These are phyloP conservation scores for Sphaceloma murrayae DNA, from an alignment of 2,329 filamentous ascomycete genomes.

Conservation along the genomic window DNA sequence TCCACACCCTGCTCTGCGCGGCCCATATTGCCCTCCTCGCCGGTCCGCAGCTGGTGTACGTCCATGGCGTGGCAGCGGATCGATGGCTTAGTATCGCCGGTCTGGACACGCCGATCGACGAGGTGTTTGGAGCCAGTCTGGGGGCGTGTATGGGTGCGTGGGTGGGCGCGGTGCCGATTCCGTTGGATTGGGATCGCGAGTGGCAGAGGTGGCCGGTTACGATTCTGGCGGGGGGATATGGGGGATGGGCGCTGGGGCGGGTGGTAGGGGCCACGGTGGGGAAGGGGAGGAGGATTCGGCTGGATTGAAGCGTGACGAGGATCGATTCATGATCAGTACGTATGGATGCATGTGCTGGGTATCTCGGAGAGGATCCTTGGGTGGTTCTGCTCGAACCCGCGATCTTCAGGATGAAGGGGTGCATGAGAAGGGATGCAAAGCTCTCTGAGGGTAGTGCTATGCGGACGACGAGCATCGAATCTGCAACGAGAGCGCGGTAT, in stretches of 20 bases:
- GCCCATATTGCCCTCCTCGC: slow-evolving; percentile 72
- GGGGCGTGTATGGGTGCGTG: slow-evolving; percentile 75
- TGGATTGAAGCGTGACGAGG: too few relatives aligned
- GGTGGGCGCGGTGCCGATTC: slow-evolving; percentile 90
- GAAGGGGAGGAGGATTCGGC: slow-evolving; percentile 40
- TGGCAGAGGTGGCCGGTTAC: slow-evolving; percentile 99
- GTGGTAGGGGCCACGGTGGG: slow-evolving; percentile 44
- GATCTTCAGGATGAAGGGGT: too few relatives aligned
- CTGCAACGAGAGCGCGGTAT: too few relatives aligned
- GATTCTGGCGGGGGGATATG: slow-evolving; percentile 71
- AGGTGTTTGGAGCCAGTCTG: slow-evolving; percentile 71
- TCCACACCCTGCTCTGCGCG: slow-evolving; percentile 70
- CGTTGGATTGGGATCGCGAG: slow-evolving; percentile 95
- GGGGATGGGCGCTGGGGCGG: slow-evolving; percentile 65
- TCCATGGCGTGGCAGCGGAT: slow-evolving; percentile 63
- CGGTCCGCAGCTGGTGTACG: slow-evolving; percentile 73
- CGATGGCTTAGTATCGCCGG: slow-evolving; percentile 64
- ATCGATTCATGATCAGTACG: too few relatives aligned
- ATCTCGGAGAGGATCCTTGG: too few relatives aligned
- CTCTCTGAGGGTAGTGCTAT: too few relatives aligned
- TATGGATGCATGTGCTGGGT: too few relatives aligned
- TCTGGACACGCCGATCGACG: slow-evolving; percentile 65
- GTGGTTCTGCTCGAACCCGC: too few relatives aligned
- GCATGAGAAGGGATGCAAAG: too few relatives aligned
- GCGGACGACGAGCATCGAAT: too few relatives aligned